Evolutionary conservation across 805 yeast species (phyloP), one percentile per base, ranked within the genome.

Genomic region (Candida easanensis): DNA sequence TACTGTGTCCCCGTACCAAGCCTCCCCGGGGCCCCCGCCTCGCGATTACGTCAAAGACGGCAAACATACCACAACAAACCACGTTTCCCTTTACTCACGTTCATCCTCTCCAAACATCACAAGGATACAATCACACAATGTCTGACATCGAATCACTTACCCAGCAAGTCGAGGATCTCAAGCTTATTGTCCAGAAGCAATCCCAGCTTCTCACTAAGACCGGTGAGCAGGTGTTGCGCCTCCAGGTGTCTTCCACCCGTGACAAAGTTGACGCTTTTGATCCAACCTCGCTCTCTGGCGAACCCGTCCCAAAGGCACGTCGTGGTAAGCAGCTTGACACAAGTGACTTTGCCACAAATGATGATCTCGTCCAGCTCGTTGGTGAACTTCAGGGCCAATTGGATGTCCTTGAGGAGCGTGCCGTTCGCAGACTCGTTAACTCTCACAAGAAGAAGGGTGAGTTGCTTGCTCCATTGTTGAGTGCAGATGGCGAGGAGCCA

Each of bases 361-460:
- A 86, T 45, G 98, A 91, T 58, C 66, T 90, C 11, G 85, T 85
- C 4, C 91, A 88, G 58, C 70, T 90, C 36, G 97, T 89, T 13
- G 88, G 87, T 10, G 98, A 90, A 62, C 67, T 90, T 43, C 97
- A 90, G 64, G 86, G 87, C 8, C 97, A 90, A 64, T 71, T 90
- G 56, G 90, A 86, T 41, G 69, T 75, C 19, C 61, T 85, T 26
- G 98, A 90, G 58, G 87, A 86, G 52, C 75, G 95, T 52, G 76
- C 84, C 15, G 74, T 86, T 34, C 73, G 85, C 50, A 73, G 98
- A 62, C 68, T 81, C 4, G 75, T 77, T 49, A 89, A 89, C 59
- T 69, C 85, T 1, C 71, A 73, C 20, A 69, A 80, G 43, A 52
- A 57, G 0, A 59, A 61, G 0, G 65, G 65, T 14, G 79, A 71